Evolutionary conservation across 116 monocot genomes (phyloP).

Genomic region (Dioscorea cayenensis): DNA sequence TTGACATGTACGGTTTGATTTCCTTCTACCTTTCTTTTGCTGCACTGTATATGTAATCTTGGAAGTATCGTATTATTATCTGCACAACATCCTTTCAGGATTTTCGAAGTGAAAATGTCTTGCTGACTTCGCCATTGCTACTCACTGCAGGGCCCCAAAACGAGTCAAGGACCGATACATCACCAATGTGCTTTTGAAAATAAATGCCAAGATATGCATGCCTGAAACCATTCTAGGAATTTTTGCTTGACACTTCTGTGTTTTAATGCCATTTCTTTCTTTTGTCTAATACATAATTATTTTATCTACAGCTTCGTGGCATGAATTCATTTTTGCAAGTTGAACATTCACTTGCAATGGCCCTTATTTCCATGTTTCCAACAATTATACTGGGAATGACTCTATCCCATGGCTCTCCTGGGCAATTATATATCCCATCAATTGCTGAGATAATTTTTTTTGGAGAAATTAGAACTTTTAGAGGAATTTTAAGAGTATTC

Average conservation of each 20-base stretch:
- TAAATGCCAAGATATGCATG: slow-evolving; percentile 74
- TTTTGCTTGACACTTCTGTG: not conserved
- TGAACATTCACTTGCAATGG: slow-evolving; percentile 42
- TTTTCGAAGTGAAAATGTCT: slow-evolving; percentile 90
- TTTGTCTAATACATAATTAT: no score
- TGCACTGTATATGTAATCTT: not conserved
- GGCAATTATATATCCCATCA: slow-evolving; percentile 82
- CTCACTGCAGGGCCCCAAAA: slow-evolving; percentile 79
- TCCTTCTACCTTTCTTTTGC: not conserved
- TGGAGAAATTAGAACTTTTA: no score
- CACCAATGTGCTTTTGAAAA: slow-evolving; percentile 77
- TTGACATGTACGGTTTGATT: slow-evolving; percentile 65
- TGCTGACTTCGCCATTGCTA: slow-evolving; percentile 78
- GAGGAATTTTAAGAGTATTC: no score
- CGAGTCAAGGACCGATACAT: slow-evolving; percentile 93
- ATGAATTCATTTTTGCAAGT: slow-evolving; percentile 63
- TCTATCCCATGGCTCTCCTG: slow-evolving; percentile 97
- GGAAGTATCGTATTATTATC: no score
- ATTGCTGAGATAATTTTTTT: slow-evolving; percentile 83
- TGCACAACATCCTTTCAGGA: not conserved
- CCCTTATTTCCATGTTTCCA: slow-evolving; percentile 46
- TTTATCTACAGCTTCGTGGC: slow-evolving; percentile 67
- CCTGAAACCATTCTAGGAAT: not conserved
- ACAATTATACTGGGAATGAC: slow-evolving; percentile 96
- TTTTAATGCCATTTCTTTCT: not conserved